Base-by-base conservation (phyloP, 1,284 basidiomycete genomes). In the Meira nashicola region DNA sequence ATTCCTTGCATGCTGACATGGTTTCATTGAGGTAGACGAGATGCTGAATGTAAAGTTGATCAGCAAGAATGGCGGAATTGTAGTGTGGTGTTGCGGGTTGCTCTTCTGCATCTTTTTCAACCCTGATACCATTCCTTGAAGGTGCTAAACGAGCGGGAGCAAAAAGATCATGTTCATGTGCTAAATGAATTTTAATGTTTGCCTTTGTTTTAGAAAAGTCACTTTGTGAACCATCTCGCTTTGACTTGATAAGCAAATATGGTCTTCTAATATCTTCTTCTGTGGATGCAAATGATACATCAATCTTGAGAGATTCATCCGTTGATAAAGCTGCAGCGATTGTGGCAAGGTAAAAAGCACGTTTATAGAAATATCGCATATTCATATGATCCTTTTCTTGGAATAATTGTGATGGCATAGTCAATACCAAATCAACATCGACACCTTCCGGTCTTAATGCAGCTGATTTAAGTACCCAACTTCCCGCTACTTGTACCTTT, bases 331-430 rank as follows among this genome's bases (percentile, higher is more conserved):
- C 84, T 9, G 85, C 82, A 2, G 89, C 89, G 54, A 98, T 82
- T 2, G 85, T 84, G 8, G 92, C 88, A 12, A 97, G 84, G 80
- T 92, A 99, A 77, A 89, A 93, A 0, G 90, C 88, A 46, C 90
- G 83, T 79, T 98, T 98, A 78, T 94, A 88, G 76, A 94, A 93
- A 79, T 90, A 93, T 17, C 95, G 86, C 39, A 86, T 85, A 74
- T 93, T 89, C 57, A 92, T 81, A 67, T 92, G 90, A 76, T 98
- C 94, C 78, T 97, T 98, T 68, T 93, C 89, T 80, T 95, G 91
- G 72, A 98, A 92, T 25, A 96, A 80, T 47, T 70, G 74, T 86
- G 91, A 70, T 2, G 63, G 64, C 77, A 79, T 73, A 19, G 71
- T 63, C 39, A 75, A 71, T 6, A 66, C 69, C 23, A 77, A 57